Base-by-base conservation (phyloP, 768 basidiomycete genomes). In the Hygrophoropsis aurantiaca region DNA sequence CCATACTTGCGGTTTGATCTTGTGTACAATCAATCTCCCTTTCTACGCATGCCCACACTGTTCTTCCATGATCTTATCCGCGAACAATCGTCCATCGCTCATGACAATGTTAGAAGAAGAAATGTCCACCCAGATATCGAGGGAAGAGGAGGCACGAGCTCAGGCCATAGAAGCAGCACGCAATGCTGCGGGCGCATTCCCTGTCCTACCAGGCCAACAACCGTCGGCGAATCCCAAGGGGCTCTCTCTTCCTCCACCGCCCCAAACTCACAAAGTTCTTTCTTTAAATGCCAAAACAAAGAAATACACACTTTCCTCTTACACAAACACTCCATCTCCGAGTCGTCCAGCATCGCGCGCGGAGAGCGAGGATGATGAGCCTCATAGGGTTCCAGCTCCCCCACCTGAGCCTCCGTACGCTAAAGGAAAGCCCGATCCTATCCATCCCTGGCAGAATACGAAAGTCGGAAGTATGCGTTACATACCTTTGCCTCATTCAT, bases 151-250 rank as follows among this genome's bases (percentile, higher is more conserved):
- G n/a, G 75, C 71, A 5, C 70, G 74, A 3, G 69, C 75, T 46
- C 74, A 67, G 24, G 75, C 63, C 13, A 61, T 71, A 2, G 73
- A 78, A 20, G 77, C 79, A 47, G 78, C 75, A 0, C 68, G 74
- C 5, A 63, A 64, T 7, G 77, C 77, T 0, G 77, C 68, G 20
- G 84, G 85, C 3, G 81, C 80, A 0, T 88, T 88, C 58, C 85
- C 85, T 16, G 67, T 71, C 11, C 74, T 88, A 21, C 40, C 40
- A 32, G 55, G 56, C 6, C 32, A 30, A 19, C 51, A 52, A 27
- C 21, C 56, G n/a, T n/a, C n/a, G n/a, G n/a, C n/a, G n/a, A n/a
- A n/a, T n/a, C n/a, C n/a, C n/a, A n/a, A n/a, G n/a, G n/a, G n/a
- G n/a, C n/a, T n/a, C 33, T 39, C 61, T 3, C 36, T 52, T n/a